phyloP scores from a whole-genome alignment of 345 rosid genomes.

The Gossypium longicalyx region DNA sequence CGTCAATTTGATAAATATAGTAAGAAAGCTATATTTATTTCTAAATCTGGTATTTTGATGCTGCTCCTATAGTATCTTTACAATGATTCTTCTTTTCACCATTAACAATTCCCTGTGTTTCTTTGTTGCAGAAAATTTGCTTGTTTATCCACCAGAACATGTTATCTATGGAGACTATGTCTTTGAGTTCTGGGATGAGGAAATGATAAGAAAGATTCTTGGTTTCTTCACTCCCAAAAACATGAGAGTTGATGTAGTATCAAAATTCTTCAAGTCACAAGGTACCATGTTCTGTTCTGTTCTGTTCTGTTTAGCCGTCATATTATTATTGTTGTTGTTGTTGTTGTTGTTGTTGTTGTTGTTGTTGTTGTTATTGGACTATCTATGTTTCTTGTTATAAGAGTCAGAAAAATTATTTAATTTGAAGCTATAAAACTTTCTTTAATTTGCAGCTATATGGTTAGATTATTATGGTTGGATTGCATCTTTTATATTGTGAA shows the following conservation, averaged over 20 bases:
- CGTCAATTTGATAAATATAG: not conserved
- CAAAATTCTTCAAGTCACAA: slow-evolving; percentile 65
- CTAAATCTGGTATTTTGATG: not conserved
- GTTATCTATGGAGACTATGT: slow-evolving; percentile 80
- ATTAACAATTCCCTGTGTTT: not conserved
- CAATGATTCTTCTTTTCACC: slow-evolving; percentile 9
- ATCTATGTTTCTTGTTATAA: not conserved
- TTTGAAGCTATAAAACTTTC: slow-evolving; percentile 2
- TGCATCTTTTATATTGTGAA: not conserved
- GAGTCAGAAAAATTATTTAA: not conserved
- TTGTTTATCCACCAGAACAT: slow-evolving; percentile 77
- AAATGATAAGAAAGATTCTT: slow-evolving; percentile 52
- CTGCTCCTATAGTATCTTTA: not conserved
- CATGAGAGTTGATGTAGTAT: slow-evolving; percentile 89
- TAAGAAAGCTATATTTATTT: not conserved
- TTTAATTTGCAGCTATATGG: not conserved
- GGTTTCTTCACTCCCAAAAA: slow-evolving; percentile 73
- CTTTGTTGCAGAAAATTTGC: slow-evolving; percentile 69
- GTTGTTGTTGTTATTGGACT: not conserved
- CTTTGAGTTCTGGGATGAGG: slow-evolving; percentile 81
- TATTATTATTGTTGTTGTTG: not conserved
- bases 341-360: no score
- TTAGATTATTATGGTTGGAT: not conserved
- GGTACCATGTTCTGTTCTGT: slow-evolving; percentile 36
- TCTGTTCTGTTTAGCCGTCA: not conserved